These are phyloP conservation scores for Sanghuangporus weigelae DNA, from an alignment of 1,284 basidiomycete genomes.

Conservation along the genomic window DNA sequence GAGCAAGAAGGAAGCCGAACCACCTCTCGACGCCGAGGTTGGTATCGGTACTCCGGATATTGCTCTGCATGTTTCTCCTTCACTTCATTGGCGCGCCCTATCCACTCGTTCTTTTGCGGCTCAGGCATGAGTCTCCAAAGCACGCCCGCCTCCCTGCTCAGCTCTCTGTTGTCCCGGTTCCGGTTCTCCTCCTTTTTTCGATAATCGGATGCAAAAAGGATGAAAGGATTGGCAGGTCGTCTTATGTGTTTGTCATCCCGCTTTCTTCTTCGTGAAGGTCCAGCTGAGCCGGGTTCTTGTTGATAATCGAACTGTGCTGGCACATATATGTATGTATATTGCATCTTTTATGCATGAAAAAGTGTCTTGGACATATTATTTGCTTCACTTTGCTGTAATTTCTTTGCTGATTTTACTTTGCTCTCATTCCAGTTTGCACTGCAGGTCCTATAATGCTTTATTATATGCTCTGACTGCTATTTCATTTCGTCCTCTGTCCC, in stretches of 20 bases:
- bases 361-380: too few species aligned
- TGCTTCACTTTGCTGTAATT: too few species aligned
- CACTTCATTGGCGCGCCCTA: conserved; percentile 48
- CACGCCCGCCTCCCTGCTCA: conserved; percentile 49
- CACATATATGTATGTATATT: too few species aligned
- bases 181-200: conserved; percentile 38
- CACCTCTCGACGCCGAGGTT: conserved; percentile 39
- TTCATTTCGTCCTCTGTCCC: neutral
- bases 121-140: conserved; percentile 48
- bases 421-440: too few species aligned
- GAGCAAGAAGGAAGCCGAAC: neutral
- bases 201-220: conserved; percentile 58
- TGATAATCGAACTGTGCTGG: neutral
- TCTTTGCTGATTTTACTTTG: too few species aligned
- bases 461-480: neutral
- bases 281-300: neutral
- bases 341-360: too few species aligned
- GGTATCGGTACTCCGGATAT: conserved; percentile 54
- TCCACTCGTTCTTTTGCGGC: conserved; percentile 44
- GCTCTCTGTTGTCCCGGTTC: conserved; percentile 48
- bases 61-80: conserved; percentile 50
- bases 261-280: neutral
- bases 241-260: conserved; percentile 35
- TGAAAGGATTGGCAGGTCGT: conserved; percentile 79
- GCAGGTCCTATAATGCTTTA: too few species aligned